Evolutionary conservation across 345 rosid genomes (phyloP).

Genomic region (Ailanthus altissimus): DNA sequence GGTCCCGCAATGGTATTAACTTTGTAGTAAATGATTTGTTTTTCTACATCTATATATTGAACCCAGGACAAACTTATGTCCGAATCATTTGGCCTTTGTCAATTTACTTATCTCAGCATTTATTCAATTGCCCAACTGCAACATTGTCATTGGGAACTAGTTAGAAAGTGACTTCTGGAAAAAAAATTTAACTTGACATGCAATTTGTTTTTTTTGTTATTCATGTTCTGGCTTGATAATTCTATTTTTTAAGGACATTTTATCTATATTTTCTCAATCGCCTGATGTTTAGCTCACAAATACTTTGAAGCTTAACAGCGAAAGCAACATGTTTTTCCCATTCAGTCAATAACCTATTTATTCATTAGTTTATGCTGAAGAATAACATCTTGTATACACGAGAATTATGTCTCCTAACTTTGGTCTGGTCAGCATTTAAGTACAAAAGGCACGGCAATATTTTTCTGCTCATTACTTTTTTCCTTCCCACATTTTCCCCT

Average conservation of each 20-base stretch:
- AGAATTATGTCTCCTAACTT: neutral
- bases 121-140: neutral
- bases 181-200: neutral
- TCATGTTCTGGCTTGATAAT: neutral
- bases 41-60: neutral
- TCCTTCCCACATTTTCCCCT: neutral
- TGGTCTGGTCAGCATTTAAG: neutral
- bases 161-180: neutral
- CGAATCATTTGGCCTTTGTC: neutral
- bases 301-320: neutral
- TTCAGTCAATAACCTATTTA: neutral
- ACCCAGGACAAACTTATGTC: neutral
- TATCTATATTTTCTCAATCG: neutral
- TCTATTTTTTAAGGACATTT: conserved; percentile 9
- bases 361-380: neutral
- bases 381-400: neutral
- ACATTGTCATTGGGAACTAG: neutral
- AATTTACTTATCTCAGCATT: neutral
- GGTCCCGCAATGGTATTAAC: neutral
- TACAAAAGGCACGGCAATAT: neutral
- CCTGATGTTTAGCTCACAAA: too few relatives aligned
- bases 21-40: neutral
- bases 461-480: neutral
- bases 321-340: neutral
- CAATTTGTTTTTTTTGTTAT: neutral